Conservation (phyloP, 1,284 basidiomycete genomes). For the Ustilago tritici region DNA sequence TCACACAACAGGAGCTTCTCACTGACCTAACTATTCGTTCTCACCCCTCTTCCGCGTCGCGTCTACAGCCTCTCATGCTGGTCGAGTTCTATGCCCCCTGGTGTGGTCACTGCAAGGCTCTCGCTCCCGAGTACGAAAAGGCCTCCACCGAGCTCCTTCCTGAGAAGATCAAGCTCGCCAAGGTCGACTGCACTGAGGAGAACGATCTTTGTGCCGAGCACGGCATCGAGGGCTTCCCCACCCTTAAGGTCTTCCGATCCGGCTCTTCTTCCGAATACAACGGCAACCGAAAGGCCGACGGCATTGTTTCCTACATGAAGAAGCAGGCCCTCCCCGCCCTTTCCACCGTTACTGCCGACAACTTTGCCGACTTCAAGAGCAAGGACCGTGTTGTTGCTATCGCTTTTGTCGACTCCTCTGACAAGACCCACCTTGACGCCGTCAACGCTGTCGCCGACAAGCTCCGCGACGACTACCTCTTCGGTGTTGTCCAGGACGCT, state of each 20-base stretch:
- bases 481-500: constrained; percentile 77
- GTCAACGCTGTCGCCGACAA: constrained; percentile 85
- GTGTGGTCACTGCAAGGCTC: constrained; percentile 82
- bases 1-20: neutral
- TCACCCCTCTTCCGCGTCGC: neutral
- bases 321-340: constrained; percentile 99
- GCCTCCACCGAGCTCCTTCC: constrained; percentile 89
- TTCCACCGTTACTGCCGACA: constrained; percentile 79
- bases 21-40: neutral
- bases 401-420: constrained; percentile 81
- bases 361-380: constrained; percentile 85
- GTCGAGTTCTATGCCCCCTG: constrained; percentile 97
- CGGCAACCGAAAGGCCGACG: constrained; percentile 93
- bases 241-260: constrained; percentile 90
- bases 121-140: constrained; percentile 83
- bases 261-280: constrained; percentile 81
- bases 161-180: constrained; percentile 90
- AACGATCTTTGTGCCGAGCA: constrained; percentile 71
- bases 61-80: constrained; percentile 79
- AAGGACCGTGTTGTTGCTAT: constrained; percentile 92
- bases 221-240: constrained; percentile 90
- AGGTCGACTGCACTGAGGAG: constrained; percentile 78
- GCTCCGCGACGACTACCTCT: constrained; percentile 91
- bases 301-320: constrained; percentile 96
- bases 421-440: constrained; percentile 74